Base-by-base conservation (phyloP, 768 basidiomycete species). In the Pulveroboletus sp. region DNA sequence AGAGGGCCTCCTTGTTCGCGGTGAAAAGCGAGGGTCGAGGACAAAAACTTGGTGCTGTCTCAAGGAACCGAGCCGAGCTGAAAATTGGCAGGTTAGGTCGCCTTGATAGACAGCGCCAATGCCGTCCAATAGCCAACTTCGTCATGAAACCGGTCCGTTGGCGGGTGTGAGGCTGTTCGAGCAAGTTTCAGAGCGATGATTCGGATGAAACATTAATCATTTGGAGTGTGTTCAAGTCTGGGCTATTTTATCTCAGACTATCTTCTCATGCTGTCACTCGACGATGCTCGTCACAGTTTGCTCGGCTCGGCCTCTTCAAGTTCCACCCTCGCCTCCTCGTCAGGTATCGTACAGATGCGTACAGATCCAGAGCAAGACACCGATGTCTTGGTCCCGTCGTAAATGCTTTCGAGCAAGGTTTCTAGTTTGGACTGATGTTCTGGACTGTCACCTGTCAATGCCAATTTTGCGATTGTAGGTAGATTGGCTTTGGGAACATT, bases 401-500 rank as follows among this genome's bases (percentile, higher is more conserved):
- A 77, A 47, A 84, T 60, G 6, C 62, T 62, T 43, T 82, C 73
- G 23, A 87, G 58, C 56, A 85, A 48, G 36, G 74, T 66, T 17
- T 80, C 71, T 5, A 83, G 75, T 42, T 67, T 70, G 4, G 68
- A 37, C 27, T 56, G 67, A 31, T 69, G 49, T 34, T 60, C 49
- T 14, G 70, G 68, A 51, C 79, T 66, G 35, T 73, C 70, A 9
- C 45, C 47, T 35, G 21, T 46, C 49, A 64, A 17, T 6, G 61
- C 57, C 52, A 49, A 40, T 36, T 45, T 57, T 9, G 85, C 83
- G 51, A 90, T 78, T 36, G 64, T 70, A 8, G 70, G 60, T 5
- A 86, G 46, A 54, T 87, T 78, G 39, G 69, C 72, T 38, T 55
- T 72, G 8, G 87, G 85, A 2, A 90, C 84, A 2, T 79, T 79